Evolutionary conservation across 192 early-diverging fungal genomes (phyloP).

Genomic region (Umbelopsis sp.): DNA sequence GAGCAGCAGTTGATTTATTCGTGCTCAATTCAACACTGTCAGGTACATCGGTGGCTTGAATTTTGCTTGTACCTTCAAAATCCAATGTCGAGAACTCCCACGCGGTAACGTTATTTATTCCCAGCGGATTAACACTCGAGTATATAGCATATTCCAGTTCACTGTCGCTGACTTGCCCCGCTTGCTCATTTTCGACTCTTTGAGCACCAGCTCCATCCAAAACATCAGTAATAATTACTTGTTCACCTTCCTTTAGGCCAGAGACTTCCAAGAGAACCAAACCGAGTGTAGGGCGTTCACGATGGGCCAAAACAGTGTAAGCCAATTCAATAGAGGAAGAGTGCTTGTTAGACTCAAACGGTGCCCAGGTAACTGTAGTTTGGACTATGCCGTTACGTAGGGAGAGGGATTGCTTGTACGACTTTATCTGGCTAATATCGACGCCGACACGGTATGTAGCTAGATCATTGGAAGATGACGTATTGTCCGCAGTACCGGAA

Average conservation of each 20-base stretch:
- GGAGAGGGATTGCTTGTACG: slow-evolving; percentile 34
- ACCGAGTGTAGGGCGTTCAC: slow-evolving; percentile 34
- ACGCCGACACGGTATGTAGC: slow-evolving; percentile 36
- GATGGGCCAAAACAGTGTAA: slow-evolving; percentile 39
- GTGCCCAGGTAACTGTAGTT: slow-evolving; percentile 30
- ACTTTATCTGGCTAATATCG: slow-evolving; percentile 26
- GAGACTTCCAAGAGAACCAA: slow-evolving; percentile 36
- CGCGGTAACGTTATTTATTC: slow-evolving; percentile 34
- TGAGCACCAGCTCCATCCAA: slow-evolving; percentile 38
- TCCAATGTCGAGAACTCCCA: slow-evolving; percentile 37
- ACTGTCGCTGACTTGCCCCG: slow-evolving; percentile 22
- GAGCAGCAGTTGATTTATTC: slow-evolving; percentile 25
- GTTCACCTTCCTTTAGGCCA: slow-evolving; percentile 26
- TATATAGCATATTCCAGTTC: slow-evolving; percentile 32
- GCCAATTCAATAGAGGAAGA: slow-evolving; percentile 16
- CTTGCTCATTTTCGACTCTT: slow-evolving; percentile 29
- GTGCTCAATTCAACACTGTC: slow-evolving; percentile 28
- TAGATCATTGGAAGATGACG: neutral
- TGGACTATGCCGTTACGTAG: slow-evolving; percentile 36
- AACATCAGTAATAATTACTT: slow-evolving; percentile 37
- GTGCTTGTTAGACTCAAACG: slow-evolving; percentile 15
- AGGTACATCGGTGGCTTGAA: slow-evolving; percentile 24
- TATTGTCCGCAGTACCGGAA: neutral
- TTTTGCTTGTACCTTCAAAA: slow-evolving; percentile 1
- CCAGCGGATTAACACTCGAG: slow-evolving; percentile 27